Conservation (phyloP, 2,329 filamentous ascomycete species). For the Talaromyces piceae region DNA sequence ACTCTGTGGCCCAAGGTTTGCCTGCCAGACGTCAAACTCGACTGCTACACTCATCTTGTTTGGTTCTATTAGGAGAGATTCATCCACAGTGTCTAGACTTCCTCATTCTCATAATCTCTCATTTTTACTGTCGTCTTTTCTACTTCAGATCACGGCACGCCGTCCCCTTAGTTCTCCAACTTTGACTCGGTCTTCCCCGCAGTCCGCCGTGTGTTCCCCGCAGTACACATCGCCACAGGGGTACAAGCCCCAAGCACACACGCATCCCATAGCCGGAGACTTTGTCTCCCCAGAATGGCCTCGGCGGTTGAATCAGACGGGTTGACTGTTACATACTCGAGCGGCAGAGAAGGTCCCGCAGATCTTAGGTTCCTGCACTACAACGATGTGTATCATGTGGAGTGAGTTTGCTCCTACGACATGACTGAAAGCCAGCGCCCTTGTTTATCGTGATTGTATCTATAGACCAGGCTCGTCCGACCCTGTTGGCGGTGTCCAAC, state of each 20-base stretch:
- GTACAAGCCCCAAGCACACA: not conserved
- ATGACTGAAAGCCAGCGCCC: not conserved
- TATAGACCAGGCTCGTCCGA: slow-evolving; percentile 57
- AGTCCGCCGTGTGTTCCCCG: not conserved
- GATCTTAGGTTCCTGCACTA: slow-evolving; percentile 80
- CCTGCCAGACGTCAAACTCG: no score
- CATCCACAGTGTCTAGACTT: not conserved
- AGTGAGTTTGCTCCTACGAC: slow-evolving; percentile 34
- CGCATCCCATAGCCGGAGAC: not conserved
- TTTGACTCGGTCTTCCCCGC: not conserved
- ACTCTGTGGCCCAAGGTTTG: no score
- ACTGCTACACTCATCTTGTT: no score
- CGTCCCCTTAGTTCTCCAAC: not conserved
- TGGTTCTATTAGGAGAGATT: no score
- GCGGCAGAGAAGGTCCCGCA: slow-evolving; percentile 45
- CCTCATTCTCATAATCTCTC: no score
- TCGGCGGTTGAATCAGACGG: slow-evolving; percentile 22
- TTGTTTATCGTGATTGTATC: not conserved
- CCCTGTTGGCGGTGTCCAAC: slow-evolving; percentile 70
- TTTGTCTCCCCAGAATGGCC: not conserved
- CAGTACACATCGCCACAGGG: not conserved
- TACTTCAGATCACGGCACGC: not conserved
- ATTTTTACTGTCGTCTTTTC: no score
- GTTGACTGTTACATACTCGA: slow-evolving; percentile 36
- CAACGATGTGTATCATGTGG: slow-evolving; percentile 92